Evolutionary conservation across 2,329 filamentous ascomycete genomes (phyloP), one percentile per base, ranked within the genome.

Genomic region (Pseudophaeomoniella oleicola): DNA sequence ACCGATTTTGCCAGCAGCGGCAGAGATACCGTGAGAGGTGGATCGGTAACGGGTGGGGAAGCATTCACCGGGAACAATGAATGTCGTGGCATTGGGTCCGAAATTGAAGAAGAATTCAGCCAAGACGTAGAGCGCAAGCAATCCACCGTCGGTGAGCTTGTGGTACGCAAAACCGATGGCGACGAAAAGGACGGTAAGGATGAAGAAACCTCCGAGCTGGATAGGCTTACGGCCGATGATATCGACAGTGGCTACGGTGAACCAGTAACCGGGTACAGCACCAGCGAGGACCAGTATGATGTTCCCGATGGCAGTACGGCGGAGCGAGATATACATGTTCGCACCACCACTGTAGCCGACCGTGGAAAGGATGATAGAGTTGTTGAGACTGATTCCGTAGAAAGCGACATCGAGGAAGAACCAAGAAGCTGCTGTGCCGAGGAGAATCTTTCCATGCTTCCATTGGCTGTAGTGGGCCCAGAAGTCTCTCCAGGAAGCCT

Each of bases 381-480:
- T 86, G 58, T 86, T 87, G 35, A 88, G 66, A 19, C 78, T 78
- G 15, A 87, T 70, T 37, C 76, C 75, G 46, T 79, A 80, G 53
- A 43, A 39, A 51, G 67, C 67, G 30, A 72, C 66, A 51, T 87
- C 82, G 37, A 83, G 75, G 58, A 81, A 72, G 58, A 87, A 88
- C 83, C 84, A 92, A 2, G 83, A 88, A 30, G 79, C 78, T 10
- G 82, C 80, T 10, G 82, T 88, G n/a, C 81, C 81, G 30, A 85
- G 63, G 0, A 85, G 71, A 12, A 86, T 68, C 51, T 77, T 74
- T 37, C 70, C 75, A 53, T 88, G 78, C 62, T 75, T 81, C 66
- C 71, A 75, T 51, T 78, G 71, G 39, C 65, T 54, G 56, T 85
- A 88, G 61, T 88, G 78, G 19, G 56, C 56, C 56, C 64, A 54